A percentile compares a stretch with the other conserved stretches of the same genome.
phyloP scores from a whole-genome alignment of 192 early-diverging fungal genomes.

The Lobosporangium transversale region DNA sequence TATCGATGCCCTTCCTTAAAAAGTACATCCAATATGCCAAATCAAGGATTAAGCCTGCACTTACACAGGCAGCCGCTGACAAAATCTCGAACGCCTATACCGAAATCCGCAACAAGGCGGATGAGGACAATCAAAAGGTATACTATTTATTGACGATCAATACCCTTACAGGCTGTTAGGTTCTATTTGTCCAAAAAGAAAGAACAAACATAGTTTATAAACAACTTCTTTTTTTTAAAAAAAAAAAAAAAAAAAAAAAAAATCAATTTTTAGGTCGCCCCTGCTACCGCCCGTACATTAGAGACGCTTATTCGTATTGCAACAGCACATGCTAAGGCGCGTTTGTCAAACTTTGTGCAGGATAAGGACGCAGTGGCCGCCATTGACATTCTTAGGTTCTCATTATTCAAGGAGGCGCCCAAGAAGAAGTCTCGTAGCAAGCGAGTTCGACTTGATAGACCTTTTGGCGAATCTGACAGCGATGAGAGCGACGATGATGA shows the following conservation, averaged over 20 bases:
- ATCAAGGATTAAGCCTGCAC: conserved; percentile 81
- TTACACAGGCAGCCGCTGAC: conserved; percentile 85
- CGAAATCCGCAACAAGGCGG: conserved; percentile 82
- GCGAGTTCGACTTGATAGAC: conserved; percentile 54
- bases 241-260: background rate
- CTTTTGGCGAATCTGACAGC: conserved; percentile 51
- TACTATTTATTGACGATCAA: too few species aligned
- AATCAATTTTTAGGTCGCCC: conserved; percentile 72
- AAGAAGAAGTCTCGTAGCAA: conserved; percentile 57
- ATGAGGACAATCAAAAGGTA: conserved; percentile 75
- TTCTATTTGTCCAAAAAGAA: background rate
- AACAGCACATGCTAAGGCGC: conserved; percentile 95
- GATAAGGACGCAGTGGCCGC: conserved; percentile 88
- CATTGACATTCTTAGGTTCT: conserved; percentile 84
- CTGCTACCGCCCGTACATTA: conserved; percentile 97
- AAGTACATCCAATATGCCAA: conserved; percentile 97
- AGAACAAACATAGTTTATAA: background rate
- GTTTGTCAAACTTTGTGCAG: conserved; percentile 84
- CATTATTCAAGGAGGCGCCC: conserved; percentile 90
- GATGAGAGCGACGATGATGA: conserved; percentile 59
- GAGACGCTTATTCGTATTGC: conserved; percentile 97
- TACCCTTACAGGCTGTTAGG: background rate
- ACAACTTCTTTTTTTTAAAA: background rate
- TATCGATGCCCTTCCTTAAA: conserved; percentile 90
- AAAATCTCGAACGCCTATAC: conserved; percentile 84